phyloP scores from a whole-genome alignment of 2,329 filamentous ascomycete species.

The Ramularia collo-cygni region DNA sequence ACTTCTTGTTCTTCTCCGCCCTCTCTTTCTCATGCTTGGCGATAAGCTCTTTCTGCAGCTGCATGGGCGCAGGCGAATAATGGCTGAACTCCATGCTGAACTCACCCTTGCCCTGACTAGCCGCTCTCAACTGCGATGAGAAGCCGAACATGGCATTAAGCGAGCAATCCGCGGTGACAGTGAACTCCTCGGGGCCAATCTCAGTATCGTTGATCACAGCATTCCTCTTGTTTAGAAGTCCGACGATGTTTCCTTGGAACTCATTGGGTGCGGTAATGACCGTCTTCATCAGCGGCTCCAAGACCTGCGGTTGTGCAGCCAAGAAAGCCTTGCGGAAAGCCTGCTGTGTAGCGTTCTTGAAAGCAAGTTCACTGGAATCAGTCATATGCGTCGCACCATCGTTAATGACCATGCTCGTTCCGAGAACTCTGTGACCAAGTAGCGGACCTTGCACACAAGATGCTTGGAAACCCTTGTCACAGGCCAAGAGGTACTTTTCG shows the following conservation, averaged over 20 bases:
- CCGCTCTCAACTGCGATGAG: constrained; percentile 79
- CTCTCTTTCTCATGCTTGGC: constrained; percentile 62
- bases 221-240: constrained; percentile 92
- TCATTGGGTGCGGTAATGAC: constrained; percentile 92
- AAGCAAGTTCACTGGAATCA: constrained; percentile 93
- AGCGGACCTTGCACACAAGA: constrained; percentile 82
- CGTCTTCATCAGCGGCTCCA: constrained; percentile 98
- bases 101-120: constrained; percentile 96
- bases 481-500: constrained; percentile 92
- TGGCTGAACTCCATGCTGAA: constrained; percentile 99
- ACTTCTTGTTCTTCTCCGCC: constrained; percentile 58
- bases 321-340: constrained; percentile 93
- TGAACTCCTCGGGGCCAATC: constrained; percentile 89
- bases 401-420: constrained; percentile 83
- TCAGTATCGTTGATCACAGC: constrained; percentile 94
- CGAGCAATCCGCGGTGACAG: constrained; percentile 82
- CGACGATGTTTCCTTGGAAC: constrained; percentile 95
- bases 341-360: constrained; percentile 90
- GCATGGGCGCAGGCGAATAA: constrained; percentile 77
- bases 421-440: constrained; percentile 87
- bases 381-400: constrained; percentile 97
- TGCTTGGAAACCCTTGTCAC: constrained; percentile 85
- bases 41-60: constrained; percentile 75
- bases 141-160: constrained; percentile 98
- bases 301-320: constrained; percentile 70